A percentile compares a stretch with the other conserved stretches of the same genome.
These are phyloP conservation scores for Trichoderma koningii DNA, from an alignment of 2,329 filamentous ascomycete genomes.

Conservation along the genomic window DNA sequence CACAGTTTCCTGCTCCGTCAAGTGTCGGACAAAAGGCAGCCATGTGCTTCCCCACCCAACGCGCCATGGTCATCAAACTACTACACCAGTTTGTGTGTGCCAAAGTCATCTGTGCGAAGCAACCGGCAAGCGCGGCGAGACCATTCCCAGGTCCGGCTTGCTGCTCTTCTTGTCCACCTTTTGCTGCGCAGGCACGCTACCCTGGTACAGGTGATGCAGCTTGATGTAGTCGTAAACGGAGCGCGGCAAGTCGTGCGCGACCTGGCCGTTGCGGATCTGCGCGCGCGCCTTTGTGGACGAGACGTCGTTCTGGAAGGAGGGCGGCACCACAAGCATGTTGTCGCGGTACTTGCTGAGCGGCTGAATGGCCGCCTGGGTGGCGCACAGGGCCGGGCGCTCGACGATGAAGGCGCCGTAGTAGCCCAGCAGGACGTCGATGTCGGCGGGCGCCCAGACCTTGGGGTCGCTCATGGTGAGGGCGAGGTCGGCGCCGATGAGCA, in stretches of 20 bases:
- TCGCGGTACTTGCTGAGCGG: conserved; percentile 75
- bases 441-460: conserved; percentile 75
- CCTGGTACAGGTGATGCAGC: conserved; percentile 60
- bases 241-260: conserved; percentile 70
- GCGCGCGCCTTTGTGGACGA: conserved; percentile 76
- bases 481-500: conserved; percentile 74
- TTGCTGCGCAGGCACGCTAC: conserved; percentile 37
- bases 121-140: conserved; percentile 19
- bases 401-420: conserved; percentile 78
- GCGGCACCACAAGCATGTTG: conserved; percentile 79
- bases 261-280: conserved; percentile 75
- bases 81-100: not conserved
- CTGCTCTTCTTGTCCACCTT: conserved; percentile 21
- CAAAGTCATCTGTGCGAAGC: conserved; percentile 16
- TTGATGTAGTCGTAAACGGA: conserved; percentile 72
- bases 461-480: conserved; percentile 69
- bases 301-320: conserved; percentile 82
- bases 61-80: too few relatives aligned
- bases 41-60: too few relatives aligned
- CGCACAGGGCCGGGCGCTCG: conserved; percentile 73
- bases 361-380: conserved; percentile 79
- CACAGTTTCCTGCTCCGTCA: not conserved
- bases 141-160: conserved; percentile 12
- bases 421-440: conserved; percentile 81
- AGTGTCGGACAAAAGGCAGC: too few relatives aligned